A percentile compares a stretch with the other conserved stretches of the same genome.
Conservation (phyloP, 139 green algal genomes). For the Zygnema circumcarinatum region DNA sequence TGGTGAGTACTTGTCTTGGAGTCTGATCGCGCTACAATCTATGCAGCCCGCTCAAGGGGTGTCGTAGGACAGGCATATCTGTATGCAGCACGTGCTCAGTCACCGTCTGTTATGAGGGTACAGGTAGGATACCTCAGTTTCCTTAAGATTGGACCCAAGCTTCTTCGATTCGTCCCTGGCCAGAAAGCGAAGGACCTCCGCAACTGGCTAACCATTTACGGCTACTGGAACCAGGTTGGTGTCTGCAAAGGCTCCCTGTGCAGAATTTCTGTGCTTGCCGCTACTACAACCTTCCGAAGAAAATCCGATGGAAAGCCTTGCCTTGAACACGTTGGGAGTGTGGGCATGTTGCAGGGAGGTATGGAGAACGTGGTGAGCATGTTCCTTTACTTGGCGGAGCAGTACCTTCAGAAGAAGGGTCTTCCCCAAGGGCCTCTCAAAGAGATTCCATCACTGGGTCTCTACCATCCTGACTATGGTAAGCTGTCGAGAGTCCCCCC, state of each 20-base stretch:
- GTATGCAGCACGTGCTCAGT: too few species aligned
- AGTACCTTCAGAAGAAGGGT: constrained; percentile 68
- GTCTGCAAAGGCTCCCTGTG: too few species aligned
- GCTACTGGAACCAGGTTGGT: constrained; percentile 64
- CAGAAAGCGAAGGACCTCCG: constrained; percentile 88
- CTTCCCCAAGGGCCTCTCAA: not conserved
- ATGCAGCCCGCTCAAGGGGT: too few species aligned
- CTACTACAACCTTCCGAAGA: too few species aligned
- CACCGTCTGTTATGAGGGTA: too few species aligned
- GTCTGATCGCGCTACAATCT: too few species aligned
- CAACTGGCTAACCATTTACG: constrained; percentile 92
- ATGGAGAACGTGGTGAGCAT: constrained; percentile 84
- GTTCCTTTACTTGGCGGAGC: constrained; percentile 84
- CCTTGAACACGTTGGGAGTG: not conserved
- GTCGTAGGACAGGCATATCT: too few species aligned
- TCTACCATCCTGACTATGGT: constrained; percentile 83
- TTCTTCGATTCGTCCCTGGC: constrained; percentile 93
- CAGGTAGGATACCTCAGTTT: constrained; percentile 70
- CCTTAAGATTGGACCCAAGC: constrained; percentile 93
- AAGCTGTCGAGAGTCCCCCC: not conserved
- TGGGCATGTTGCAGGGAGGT: constrained; percentile 70
- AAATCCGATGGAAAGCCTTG: too few species aligned
- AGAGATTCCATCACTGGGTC: constrained; percentile 90
- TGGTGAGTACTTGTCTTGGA: constrained; percentile 81
- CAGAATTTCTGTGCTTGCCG: too few species aligned